phyloP scores from a whole-genome alignment of 805 yeast species.

The Candida incommunis region DNA sequence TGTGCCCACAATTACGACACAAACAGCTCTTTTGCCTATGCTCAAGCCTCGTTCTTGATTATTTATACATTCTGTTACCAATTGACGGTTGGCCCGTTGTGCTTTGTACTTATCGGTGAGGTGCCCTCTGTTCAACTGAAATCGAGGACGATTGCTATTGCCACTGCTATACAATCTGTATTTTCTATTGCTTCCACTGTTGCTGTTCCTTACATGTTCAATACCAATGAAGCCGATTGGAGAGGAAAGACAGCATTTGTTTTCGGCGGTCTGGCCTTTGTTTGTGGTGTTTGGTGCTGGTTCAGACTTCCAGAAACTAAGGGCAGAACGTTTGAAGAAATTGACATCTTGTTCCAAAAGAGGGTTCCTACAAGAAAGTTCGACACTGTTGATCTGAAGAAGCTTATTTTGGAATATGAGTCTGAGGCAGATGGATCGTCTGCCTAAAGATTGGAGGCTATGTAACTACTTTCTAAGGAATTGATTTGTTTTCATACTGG shows the following conservation, averaged over 20 bases:
- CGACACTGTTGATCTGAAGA: background rate
- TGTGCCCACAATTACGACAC: conserved; percentile 6
- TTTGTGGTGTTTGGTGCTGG: conserved; percentile 27
- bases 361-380: background rate
- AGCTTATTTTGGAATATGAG: background rate
- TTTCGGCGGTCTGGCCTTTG: conserved; percentile 25
- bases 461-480: too few species aligned
- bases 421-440: too few species aligned
- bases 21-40: conserved; percentile 23
- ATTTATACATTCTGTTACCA: conserved; percentile 21
- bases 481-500: too few species aligned
- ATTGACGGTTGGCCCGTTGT: conserved; percentile 25
- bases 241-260: conserved; percentile 36
- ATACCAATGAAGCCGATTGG: conserved; percentile 30
- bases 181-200: conserved; percentile 21
- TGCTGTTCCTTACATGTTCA: conserved; percentile 30
- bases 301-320: conserved; percentile 43
- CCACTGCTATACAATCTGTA: conserved; percentile 16
- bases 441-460: too few species aligned
- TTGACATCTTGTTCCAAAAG: conserved; percentile 32
- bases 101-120: conserved; percentile 26
- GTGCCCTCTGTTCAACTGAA: conserved; percentile 25
- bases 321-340: conserved; percentile 40
- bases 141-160: conserved; percentile 25
- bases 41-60: background rate